These are phyloP conservation scores for Avena atlantica DNA, from an alignment of 176 grass and related monocot species.

Conservation along the genomic window DNA sequence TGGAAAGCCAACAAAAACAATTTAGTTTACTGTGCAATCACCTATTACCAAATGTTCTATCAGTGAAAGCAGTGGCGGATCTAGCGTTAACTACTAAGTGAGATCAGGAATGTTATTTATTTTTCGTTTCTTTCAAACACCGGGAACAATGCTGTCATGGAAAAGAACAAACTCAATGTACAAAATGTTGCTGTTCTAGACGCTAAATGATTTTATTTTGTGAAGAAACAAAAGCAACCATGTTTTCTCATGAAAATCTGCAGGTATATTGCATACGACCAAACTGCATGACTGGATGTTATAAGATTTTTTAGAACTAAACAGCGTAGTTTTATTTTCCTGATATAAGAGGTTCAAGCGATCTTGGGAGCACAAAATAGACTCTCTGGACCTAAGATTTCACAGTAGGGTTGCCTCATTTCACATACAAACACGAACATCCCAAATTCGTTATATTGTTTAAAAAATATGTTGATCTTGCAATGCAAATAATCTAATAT, in stretches of 20 bases:
- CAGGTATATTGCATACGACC: not conserved
- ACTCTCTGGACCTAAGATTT: no score
- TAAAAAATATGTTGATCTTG: not conserved
- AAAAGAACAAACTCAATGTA: not conserved
- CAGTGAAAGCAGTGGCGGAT: no score
- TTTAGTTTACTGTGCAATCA: not conserved
- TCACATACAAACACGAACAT: not conserved
- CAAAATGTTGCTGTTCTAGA: not conserved
- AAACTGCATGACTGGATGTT: not conserved
- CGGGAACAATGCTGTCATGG: not conserved
- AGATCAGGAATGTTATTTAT: no score
- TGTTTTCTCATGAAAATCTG: not conserved
- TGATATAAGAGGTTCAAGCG: no score
- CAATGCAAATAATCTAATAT: not conserved
- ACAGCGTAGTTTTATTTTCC: no score
- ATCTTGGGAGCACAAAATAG: no score
- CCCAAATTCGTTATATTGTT: not conserved
- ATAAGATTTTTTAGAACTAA: no score
- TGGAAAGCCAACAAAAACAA: not conserved
- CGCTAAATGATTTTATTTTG: not conserved
- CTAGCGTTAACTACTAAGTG: no score
- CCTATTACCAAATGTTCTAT: no score
- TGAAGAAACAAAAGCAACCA: not conserved
- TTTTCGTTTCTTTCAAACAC: not conserved
- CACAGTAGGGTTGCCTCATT: no score